These are phyloP conservation scores for Telfairia occidentalis DNA, from an alignment of 331 rosid species.

Conservation along the genomic window DNA sequence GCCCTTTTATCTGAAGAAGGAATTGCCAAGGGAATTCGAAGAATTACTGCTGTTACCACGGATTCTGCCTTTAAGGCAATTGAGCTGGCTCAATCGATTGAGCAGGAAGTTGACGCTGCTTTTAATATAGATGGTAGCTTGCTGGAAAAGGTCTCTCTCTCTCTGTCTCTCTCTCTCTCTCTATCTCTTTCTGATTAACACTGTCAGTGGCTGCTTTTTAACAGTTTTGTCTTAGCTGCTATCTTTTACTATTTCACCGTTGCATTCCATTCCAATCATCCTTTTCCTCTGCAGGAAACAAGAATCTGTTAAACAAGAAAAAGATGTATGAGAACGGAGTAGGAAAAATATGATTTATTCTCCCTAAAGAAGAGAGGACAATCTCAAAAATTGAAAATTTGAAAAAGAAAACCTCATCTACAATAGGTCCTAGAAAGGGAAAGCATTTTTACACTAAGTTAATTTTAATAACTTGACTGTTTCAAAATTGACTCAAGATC, in stretches of 20 bases:
- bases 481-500: background rate
- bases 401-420: background rate
- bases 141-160: conserved; percentile 64
- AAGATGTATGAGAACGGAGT: background rate
- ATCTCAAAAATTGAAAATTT: background rate
- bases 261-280: background rate
- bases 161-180: conserved; percentile 4
- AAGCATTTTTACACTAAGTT: background rate
- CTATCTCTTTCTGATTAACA: background rate
- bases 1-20: conserved; percentile 96
- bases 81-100: conserved; percentile 49
- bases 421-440: background rate
- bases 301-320: background rate
- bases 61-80: conserved; percentile 50
- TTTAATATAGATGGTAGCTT: conserved; percentile 46
- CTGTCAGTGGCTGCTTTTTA: background rate
- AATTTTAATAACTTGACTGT: background rate
- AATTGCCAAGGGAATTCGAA: conserved; percentile 84
- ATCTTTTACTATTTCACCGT: background rate
- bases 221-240: background rate
- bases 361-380: background rate
- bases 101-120: conserved; percentile 64
- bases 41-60: conserved; percentile 93
- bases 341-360: background rate
- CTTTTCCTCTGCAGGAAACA: background rate